phyloP scores from a whole-genome alignment of 75 land plant genomes.

The Pseudotsuga menziesii region DNA sequence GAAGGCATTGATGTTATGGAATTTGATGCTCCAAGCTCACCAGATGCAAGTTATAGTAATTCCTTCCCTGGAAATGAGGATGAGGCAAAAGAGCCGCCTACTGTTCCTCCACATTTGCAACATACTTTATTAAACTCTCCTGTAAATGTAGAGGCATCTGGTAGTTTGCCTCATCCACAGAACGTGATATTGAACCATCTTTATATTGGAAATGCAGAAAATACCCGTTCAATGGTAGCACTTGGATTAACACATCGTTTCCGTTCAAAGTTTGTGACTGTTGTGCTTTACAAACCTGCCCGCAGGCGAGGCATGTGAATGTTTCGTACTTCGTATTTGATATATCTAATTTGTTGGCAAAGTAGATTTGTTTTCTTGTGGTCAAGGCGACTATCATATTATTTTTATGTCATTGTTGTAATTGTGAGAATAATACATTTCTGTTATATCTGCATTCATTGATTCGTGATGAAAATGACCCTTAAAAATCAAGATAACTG shows the following conservation, averaged over 20 bases:
- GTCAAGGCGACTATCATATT: not conserved
- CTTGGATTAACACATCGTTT: conserved; percentile 88
- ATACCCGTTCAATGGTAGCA: conserved; percentile 66
- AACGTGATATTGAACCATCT: conserved; percentile 86
- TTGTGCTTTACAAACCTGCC: conserved; percentile 88
- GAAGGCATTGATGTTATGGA: conserved; percentile 70
- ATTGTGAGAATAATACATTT: conserved; percentile 1
- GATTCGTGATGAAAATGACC: not conserved
- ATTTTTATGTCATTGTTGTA: not conserved
- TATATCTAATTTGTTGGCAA: conserved; percentile 7
- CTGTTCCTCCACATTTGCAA: conserved; percentile 82
- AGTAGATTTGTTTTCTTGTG: not conserved
- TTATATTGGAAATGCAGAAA: conserved; percentile 73
- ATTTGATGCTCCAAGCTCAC: conserved; percentile 85
- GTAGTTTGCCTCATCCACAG: conserved; percentile 62
- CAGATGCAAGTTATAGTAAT: conserved; percentile 75
- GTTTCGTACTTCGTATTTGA: not conserved
- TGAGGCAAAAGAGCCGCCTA: conserved; percentile 81
- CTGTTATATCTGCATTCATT: not conserved
- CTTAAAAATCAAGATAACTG: not conserved
- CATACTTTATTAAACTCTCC: conserved; percentile 58
- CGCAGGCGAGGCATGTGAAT: conserved; percentile 41
- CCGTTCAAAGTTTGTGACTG: conserved; percentile 82
- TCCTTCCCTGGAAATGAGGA: conserved; percentile 68
- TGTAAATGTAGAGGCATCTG: conserved; percentile 40